Evolutionary conservation across 1,284 basidiomycete genomes (phyloP).

Genomic region (Cryptococcus sp.): DNA sequence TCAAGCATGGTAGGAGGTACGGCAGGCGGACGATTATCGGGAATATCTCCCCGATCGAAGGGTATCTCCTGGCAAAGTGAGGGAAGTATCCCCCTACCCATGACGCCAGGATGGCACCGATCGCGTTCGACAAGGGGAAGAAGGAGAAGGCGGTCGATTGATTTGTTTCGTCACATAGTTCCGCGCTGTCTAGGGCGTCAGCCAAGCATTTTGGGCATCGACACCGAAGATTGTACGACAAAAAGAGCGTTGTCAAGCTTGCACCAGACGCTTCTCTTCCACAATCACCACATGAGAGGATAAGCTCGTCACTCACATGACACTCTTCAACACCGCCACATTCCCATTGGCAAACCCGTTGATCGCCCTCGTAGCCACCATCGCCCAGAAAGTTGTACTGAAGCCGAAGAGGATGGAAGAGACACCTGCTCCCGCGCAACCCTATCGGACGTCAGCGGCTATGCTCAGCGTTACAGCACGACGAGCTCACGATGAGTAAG

Average conservation of each 20-base stretch:
- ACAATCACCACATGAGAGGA: neutral
- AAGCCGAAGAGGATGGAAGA: conserved; percentile 41
- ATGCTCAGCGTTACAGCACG: neutral
- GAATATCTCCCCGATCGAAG: conserved; percentile 18
- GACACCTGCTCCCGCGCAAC: conserved; percentile 33
- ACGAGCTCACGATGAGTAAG: conserved; percentile 30
- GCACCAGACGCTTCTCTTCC: neutral
- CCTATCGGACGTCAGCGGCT: conserved; percentile 17
- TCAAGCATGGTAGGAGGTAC: conserved; percentile 37
- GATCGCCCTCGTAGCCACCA: conserved; percentile 34
- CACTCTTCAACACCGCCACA: conserved; percentile 42
- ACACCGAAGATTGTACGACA: neutral
- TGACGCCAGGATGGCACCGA: conserved; percentile 40
- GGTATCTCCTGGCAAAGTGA: conserved; percentile 13
- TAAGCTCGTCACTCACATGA: conserved; percentile 27
- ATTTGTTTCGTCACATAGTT: conserved; percentile 44
- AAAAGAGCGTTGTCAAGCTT: too few relatives aligned
- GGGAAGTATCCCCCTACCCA: conserved; percentile 38
- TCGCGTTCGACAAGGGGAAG: conserved; percentile 42
- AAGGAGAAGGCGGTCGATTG: conserved; percentile 41
- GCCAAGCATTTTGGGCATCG: neutral
- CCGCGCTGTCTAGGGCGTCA: conserved; percentile 23
- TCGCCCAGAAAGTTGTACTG: conserved; percentile 29
- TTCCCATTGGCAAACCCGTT: conserved; percentile 45
- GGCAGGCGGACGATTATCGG: conserved; percentile 35